A percentile compares a stretch with the other conserved stretches of the same genome.
phyloP scores from a whole-genome alignment of 331 rosid species.

The Prunus yedoensis region DNA sequence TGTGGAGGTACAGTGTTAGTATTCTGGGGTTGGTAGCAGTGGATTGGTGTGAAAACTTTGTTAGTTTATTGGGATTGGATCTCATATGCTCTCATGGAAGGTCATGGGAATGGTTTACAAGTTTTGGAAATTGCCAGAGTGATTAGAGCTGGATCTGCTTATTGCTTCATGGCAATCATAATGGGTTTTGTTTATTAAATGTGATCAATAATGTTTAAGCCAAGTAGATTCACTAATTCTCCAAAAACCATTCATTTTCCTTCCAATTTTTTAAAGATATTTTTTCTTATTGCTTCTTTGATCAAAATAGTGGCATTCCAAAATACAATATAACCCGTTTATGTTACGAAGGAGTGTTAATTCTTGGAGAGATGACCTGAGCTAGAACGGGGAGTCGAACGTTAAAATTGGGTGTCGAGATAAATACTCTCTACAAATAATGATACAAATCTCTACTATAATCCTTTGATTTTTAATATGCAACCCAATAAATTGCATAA shows the following conservation, averaged over 20 bases:
- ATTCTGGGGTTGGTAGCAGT: background rate
- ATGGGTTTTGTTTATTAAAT: background rate
- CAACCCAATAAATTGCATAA: no score
- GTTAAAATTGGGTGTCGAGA: no score
- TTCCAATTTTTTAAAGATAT: background rate
- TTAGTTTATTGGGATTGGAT: background rate
- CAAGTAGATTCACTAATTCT: background rate
- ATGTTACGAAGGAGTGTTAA: no score
- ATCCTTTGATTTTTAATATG: no score
- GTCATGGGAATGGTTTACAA: background rate
- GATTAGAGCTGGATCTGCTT: slow-evolving; percentile 10
- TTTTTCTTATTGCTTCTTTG: background rate
- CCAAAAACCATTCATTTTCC: background rate
- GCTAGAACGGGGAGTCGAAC: no score
- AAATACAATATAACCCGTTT: no score
- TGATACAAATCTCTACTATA: no score
- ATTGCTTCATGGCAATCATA: slow-evolving; percentile 1
- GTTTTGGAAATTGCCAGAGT: background rate
- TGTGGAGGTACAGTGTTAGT: background rate
- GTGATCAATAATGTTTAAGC: background rate
- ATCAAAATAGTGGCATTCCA: no score
- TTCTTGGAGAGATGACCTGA: no score
- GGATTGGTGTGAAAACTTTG: background rate
- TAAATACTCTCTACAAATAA: no score
- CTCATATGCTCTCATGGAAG: background rate